Conservation (phyloP, 225 moss, liverwort and hornwort genomes). For the Bryoerythrophyllum caledonicum region DNA sequence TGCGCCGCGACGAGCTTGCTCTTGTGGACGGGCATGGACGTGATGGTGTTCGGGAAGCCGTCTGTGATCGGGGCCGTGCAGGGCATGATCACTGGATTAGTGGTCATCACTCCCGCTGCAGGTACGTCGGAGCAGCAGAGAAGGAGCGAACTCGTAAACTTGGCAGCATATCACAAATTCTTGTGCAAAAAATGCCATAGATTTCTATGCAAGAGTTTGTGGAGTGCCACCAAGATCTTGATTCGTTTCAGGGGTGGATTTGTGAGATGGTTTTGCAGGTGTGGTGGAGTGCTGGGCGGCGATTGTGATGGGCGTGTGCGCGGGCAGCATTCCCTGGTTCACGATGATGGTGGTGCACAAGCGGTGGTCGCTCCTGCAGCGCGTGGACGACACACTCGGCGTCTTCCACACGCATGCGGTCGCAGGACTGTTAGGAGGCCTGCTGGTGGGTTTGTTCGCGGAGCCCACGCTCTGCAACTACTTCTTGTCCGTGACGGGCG, state of each 20-base stretch:
- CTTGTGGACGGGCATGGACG: constrained; percentile 54
- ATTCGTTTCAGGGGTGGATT: too few species aligned
- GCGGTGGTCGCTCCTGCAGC: constrained; percentile 54
- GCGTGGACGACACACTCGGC: constrained; percentile 56
- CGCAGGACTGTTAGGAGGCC: constrained; percentile 50
- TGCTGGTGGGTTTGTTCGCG: constrained; percentile 41
- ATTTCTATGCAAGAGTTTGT: too few species aligned
- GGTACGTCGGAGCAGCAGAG: constrained; percentile 5
- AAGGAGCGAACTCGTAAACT: too few species aligned
- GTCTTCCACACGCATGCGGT: constrained; percentile 65
- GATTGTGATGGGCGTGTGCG: constrained; percentile 52
- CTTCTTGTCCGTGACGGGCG: constrained; percentile 32
- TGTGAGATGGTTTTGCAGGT: constrained; percentile 29
- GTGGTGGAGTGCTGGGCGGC: constrained; percentile 63
- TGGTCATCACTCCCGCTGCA: constrained; percentile 50
- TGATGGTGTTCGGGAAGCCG: constrained; percentile 49
- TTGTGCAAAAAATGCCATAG: too few species aligned
- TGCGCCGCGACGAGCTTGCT: constrained; percentile 57
- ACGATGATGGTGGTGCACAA: constrained; percentile 70
- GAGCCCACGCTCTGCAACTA: constrained; percentile 50
- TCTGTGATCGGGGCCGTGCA: constrained; percentile 51
- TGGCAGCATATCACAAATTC: too few species aligned
- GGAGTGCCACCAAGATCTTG: too few species aligned
- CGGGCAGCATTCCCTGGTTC: constrained; percentile 61
- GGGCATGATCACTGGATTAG: constrained; percentile 49